Percentiles rank a stretch among this genome's conserved stretches.
Conservation (phyloP, 306 rosid species). For the Castanea mollissima region DNA sequence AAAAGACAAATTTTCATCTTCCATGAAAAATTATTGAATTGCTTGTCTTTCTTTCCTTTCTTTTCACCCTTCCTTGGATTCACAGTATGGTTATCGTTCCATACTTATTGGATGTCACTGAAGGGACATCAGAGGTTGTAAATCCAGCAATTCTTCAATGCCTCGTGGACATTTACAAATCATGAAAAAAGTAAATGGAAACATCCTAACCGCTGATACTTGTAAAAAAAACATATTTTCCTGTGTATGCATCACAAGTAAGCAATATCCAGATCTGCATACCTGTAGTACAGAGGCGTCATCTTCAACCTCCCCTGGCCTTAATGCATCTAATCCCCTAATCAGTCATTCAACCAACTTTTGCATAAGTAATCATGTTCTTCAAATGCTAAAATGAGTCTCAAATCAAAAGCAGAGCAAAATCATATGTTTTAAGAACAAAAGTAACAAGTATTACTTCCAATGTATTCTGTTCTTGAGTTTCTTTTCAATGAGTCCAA, state of each 20-base stretch:
- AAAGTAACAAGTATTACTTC: constrained; percentile 64
- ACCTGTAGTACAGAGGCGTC: constrained; percentile 78
- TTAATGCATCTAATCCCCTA: constrained; percentile 83
- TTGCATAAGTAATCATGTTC: constrained; percentile 31
- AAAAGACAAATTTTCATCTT: constrained; percentile 29
- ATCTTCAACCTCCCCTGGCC: constrained; percentile 64
- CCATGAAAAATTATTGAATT: constrained; percentile 3
- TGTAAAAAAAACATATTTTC: not conserved
- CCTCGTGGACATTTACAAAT: not conserved
- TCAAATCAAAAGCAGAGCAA: constrained; percentile 20
- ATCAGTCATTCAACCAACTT: constrained; percentile 33
- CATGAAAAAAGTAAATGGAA: not conserved
- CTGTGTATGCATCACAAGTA: not conserved
- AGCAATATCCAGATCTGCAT: constrained; percentile 6
- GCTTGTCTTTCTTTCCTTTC: not conserved
- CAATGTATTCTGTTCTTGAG: constrained; percentile 91
- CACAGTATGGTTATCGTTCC: not conserved
- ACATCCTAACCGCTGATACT: not conserved
- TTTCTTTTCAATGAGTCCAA: constrained; percentile 97
- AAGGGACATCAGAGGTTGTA: not conserved
- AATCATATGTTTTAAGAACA: constrained; percentile 14
- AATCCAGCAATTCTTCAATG: not conserved
- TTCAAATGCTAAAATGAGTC: constrained; percentile 6
- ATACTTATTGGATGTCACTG: not conserved
- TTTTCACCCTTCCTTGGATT: not conserved